These are phyloP conservation scores for Davidsoniella virescens DNA, from an alignment of 2,329 filamentous ascomycete species.

Conservation along the genomic window DNA sequence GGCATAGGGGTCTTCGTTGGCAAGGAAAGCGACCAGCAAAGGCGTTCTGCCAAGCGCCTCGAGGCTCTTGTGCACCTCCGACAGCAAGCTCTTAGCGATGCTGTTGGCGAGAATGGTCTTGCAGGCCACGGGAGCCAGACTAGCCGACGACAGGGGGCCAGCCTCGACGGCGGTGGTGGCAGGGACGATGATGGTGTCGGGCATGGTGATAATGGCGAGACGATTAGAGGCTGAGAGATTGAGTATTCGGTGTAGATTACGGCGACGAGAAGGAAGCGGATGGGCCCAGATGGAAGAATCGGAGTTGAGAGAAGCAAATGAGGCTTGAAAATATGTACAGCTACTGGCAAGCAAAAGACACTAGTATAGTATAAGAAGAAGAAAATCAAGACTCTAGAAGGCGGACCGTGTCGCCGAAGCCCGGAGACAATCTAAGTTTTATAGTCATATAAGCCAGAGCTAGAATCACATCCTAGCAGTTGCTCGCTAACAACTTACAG, in stretches of 20 bases:
- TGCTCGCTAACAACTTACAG: no score
- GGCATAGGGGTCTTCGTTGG: constrained; percentile 80
- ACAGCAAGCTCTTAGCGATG: constrained; percentile 67
- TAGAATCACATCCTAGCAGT: no score
- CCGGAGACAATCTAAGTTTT: constrained; percentile 4
- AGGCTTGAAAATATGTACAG: neutral
- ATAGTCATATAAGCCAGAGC: no score
- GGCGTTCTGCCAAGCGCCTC: constrained; percentile 56
- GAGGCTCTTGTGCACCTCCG: constrained; percentile 62
- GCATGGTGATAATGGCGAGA: constrained; percentile 1
- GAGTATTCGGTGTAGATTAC: neutral
- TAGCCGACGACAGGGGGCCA: neutral
- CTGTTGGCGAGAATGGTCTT: constrained; percentile 83
- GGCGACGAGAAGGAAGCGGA: neutral
- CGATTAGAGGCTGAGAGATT: neutral
- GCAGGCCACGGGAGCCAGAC: constrained; percentile 36
- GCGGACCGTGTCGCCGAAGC: constrained; percentile 10
- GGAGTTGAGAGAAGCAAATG: neutral
- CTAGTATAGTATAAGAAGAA: neutral
- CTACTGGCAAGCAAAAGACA: neutral
- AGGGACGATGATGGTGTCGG: constrained; percentile 1
- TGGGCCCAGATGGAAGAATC: neutral
- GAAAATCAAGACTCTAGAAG: neutral
- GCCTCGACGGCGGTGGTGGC: neutral
- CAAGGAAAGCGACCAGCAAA: constrained; percentile 76